Percentiles rank a stretch among this genome's conserved stretches.
phyloP scores from a whole-genome alignment of 1,284 basidiomycete species.

The Fomitiporia mediterranea region DNA sequence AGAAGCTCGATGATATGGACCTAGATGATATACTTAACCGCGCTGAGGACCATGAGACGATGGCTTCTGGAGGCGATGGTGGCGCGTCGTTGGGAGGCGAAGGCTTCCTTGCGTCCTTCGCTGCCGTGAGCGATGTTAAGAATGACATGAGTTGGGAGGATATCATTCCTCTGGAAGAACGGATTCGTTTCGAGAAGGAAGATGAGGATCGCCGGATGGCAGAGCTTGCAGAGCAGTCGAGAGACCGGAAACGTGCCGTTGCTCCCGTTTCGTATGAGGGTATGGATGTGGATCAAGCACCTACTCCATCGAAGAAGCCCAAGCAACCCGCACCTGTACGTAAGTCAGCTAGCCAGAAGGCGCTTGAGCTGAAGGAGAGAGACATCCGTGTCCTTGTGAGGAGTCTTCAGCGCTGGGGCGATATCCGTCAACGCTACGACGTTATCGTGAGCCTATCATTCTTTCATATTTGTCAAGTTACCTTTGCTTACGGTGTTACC shows the following conservation, averaged over 20 bases:
- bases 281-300: slow-evolving; percentile 80
- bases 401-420: slow-evolving; percentile 96
- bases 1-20: slow-evolving; percentile 99
- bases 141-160: slow-evolving; percentile 99
- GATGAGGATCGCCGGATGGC: slow-evolving; percentile 72
- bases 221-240: slow-evolving; percentile 56
- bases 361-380: slow-evolving; percentile 95
- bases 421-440: slow-evolving; percentile 92
- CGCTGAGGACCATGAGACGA: slow-evolving; percentile 96
- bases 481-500: slow-evolving; percentile 16
- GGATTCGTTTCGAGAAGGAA: slow-evolving; percentile 81
- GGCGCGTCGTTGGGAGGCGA: slow-evolving; percentile 92
- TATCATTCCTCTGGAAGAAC: slow-evolving; percentile 93
- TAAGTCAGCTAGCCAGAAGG: slow-evolving; percentile 86
- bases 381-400: slow-evolving; percentile 95
- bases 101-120: slow-evolving; percentile 93
- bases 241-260: slow-evolving; percentile 79
- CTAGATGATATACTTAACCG: slow-evolving; percentile 96
- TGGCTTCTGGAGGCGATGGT: slow-evolving; percentile 73
- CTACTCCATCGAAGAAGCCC: slow-evolving; percentile 66
- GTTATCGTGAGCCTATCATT: slow-evolving; percentile 60
- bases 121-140: slow-evolving; percentile 96
- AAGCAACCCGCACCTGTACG: slow-evolving; percentile 63
- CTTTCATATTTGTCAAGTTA: slow-evolving; percentile 15
- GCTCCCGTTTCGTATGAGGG: slow-evolving; percentile 88